Conservation (phyloP, 768 basidiomycete species). For the Cystobasidium onofrii region DNA sequence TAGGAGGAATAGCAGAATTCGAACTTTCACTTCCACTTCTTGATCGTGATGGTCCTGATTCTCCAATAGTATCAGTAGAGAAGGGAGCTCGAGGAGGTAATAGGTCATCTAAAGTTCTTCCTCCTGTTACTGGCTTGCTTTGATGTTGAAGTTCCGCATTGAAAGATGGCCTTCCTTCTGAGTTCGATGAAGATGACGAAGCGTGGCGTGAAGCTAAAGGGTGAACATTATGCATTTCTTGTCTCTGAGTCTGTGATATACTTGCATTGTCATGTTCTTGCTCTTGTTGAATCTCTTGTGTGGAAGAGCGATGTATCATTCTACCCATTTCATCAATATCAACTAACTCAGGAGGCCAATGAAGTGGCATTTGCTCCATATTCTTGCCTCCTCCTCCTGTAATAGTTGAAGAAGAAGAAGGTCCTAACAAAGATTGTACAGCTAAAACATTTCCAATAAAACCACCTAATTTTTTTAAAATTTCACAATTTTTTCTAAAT, state of each 20-base stretch:
- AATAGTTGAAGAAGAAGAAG: background rate
- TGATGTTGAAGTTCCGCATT: background rate
- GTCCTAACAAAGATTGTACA: slow-evolving; percentile 11
- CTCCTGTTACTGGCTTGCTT: background rate
- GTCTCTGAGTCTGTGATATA: background rate
- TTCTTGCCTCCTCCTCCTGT: no score
- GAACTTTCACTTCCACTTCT: background rate
- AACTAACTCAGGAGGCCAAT: background rate
- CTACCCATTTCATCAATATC: background rate
- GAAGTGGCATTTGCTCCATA: background rate
- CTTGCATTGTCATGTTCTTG: background rate
- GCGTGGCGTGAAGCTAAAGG: background rate
- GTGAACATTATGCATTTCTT: background rate
- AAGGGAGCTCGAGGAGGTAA: background rate
- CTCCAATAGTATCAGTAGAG: background rate
- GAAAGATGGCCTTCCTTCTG: background rate
- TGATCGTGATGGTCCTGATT: background rate
- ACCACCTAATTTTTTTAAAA: slow-evolving; percentile 1
- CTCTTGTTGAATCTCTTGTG: background rate
- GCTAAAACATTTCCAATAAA: slow-evolving; percentile 5
- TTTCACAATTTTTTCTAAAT: slow-evolving; percentile 21
- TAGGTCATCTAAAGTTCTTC: background rate
- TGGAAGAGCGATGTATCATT: background rate
- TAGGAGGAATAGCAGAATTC: no score
- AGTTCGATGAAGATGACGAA: background rate